Evolutionary conservation across 306 rosid genomes (phyloP).

Genomic region (Cicer yamashitae): DNA sequence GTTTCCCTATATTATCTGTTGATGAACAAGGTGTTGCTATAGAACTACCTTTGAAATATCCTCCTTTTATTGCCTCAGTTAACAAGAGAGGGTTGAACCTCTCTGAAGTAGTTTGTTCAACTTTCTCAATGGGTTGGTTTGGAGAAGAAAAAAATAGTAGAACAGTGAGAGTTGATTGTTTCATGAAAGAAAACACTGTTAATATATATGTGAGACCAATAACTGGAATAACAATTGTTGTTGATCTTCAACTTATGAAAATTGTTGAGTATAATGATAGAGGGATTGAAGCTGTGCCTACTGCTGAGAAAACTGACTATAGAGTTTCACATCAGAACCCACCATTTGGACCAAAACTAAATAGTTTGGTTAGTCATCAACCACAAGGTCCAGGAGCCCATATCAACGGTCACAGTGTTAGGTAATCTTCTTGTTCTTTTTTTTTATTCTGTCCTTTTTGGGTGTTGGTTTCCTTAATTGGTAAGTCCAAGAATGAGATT

Average conservation of each 20-base stretch:
- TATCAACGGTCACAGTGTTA: slow-evolving; percentile 43
- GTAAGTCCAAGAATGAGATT: no score
- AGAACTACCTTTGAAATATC: slow-evolving; percentile 35
- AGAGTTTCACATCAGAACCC: slow-evolving; percentile 4
- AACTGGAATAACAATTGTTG: slow-evolving; percentile 42
- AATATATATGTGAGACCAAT: slow-evolving; percentile 52
- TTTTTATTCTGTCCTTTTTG: neutral
- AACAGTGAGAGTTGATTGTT: slow-evolving; percentile 47
- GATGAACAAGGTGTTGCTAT: slow-evolving; percentile 38
- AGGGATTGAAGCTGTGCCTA: slow-evolving; percentile 35
- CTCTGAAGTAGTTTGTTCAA: slow-evolving; percentile 52
- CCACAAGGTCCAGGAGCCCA: slow-evolving; percentile 49
- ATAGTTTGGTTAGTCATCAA: slow-evolving; percentile 32
- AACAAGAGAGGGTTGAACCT: slow-evolving; percentile 52
- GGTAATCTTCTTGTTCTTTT: slow-evolving; percentile 23
- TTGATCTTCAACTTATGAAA: slow-evolving; percentile 33
- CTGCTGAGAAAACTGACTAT: slow-evolving; percentile 43
- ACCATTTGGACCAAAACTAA: slow-evolving; percentile 49
- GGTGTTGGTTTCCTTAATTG: slow-evolving; percentile 20
- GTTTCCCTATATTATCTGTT: slow-evolving; percentile 42
- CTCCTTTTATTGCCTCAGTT: slow-evolving; percentile 43
- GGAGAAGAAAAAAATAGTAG: slow-evolving; percentile 37
- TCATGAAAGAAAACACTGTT: slow-evolving; percentile 41
- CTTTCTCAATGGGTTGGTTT: slow-evolving; percentile 49
- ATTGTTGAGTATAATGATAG: slow-evolving; percentile 46